Conservation (phyloP, 2,329 filamentous ascomycete species). For the Talaromyces sp. region DNA sequence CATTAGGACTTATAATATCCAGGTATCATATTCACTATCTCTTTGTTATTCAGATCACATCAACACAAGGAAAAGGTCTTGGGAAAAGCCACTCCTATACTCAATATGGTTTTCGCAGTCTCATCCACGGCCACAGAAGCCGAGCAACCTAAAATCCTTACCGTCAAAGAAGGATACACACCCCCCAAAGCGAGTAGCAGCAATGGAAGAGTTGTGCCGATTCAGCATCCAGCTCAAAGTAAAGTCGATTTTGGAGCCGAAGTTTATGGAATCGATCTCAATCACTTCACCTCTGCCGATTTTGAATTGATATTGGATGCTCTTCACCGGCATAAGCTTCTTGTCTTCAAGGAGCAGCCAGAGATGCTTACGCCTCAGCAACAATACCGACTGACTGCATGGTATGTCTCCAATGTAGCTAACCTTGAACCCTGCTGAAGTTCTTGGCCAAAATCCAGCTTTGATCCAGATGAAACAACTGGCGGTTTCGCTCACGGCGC, state of each 20-base stretch:
- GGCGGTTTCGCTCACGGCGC: constrained; percentile 41
- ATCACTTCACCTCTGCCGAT: constrained; percentile 36
- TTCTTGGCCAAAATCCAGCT: constrained; percentile 23
- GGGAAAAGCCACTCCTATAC: not conserved
- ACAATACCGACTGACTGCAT: constrained; percentile 36
- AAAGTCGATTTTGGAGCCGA: constrained; percentile 39
- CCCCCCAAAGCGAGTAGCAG: constrained; percentile 8
- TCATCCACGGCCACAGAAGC: constrained; percentile 3
- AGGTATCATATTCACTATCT: not conserved
- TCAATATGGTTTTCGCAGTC: constrained; percentile 8
- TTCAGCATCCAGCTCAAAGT: constrained; percentile 27
- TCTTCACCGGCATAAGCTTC: constrained; percentile 35
- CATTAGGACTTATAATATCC: not conserved
- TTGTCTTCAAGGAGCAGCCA: constrained; percentile 42
- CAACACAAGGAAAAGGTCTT: not conserved
- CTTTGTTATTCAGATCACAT: not conserved
- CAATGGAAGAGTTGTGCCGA: constrained; percentile 16
- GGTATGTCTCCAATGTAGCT: constrained; percentile 2
- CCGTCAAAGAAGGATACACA: constrained; percentile 9
- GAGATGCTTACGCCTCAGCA: constrained; percentile 37
- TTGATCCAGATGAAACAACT: constrained; percentile 37
- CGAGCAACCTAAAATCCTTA: constrained; percentile 10
- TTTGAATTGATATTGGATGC: constrained; percentile 36
- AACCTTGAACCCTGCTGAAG: not conserved
- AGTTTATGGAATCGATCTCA: constrained; percentile 40